A percentile compares a stretch with the other conserved stretches of the same genome.
Evolutionary conservation across 2,329 filamentous ascomycete species (phyloP).

Genomic region (Talaromyces sp.): DNA sequence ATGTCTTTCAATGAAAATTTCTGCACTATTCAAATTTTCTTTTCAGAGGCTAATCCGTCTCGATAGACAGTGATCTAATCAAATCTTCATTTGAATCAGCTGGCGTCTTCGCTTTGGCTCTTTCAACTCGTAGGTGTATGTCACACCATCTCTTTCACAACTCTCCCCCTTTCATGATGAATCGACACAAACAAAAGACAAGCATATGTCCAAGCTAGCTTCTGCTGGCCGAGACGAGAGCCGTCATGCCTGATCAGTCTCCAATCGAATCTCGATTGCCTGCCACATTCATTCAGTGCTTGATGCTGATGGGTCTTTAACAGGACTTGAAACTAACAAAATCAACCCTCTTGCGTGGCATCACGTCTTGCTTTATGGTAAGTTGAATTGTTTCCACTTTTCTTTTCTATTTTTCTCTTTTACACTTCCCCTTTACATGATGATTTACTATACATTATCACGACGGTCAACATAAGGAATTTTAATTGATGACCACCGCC

Average conservation of each 20-base stretch:
- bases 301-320: conserved; percentile 32
- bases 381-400: conserved; percentile 11
- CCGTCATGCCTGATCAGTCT: conserved; percentile 53
- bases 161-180: conserved; percentile 68
- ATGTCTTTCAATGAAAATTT: background rate
- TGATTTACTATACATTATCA: conserved; percentile 71
- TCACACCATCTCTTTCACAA: conserved; percentile 23
- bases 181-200: conserved; percentile 78
- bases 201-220: conserved; percentile 91
- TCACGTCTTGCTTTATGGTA: conserved; percentile 18
- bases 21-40: conserved; percentile 6
- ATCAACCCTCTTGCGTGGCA: background rate
- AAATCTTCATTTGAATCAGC: conserved; percentile 3
- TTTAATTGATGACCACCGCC: conserved; percentile 76
- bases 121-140: conserved; percentile 28
- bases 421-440: conserved; percentile 54
- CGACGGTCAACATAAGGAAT: conserved; percentile 83
- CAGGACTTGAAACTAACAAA: conserved; percentile 17
- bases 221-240: conserved; percentile 53
- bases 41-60: conserved; percentile 15
- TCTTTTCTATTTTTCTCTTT: conserved; percentile 5
- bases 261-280: conserved; percentile 20
- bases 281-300: conserved; percentile 21
- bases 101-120: conserved; percentile 1
- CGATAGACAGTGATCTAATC: background rate